Base-by-base conservation (phyloP, 148 eudicot genomes). In the Chenopodium berlandieri region DNA sequence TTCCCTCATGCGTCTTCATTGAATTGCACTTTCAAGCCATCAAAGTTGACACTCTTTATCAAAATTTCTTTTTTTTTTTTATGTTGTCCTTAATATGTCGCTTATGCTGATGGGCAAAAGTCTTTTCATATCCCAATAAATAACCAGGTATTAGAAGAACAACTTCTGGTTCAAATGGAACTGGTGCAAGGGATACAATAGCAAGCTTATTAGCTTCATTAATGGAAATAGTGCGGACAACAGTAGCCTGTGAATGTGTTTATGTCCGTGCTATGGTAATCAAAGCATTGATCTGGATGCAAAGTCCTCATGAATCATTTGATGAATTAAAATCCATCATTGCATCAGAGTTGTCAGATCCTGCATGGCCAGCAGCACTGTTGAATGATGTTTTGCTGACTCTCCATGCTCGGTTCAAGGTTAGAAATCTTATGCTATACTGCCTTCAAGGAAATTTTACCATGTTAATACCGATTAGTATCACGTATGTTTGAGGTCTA, bases 321-420 rank as follows among this genome's bases (percentile, higher is more conserved):
- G 97, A 91, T 86, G 99, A 96, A 87, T 85, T 96, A 71, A 91
- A 92, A 85, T 96, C 97, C 40, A 96, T 96, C 72, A 96, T 96
- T 83, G 99, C 97, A 47, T 94, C 99, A 64, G 99, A 96, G 90
- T 92, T 96, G 69, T 94, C 99, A 70, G 99, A 96, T 90, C 98
- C 99, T 81, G 89, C 97, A 27, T 96, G 99, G 99, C 92, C 98
- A 46, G 97, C 99, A 25, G 88, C 99, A 58, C 80, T 94, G 52
- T 81, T 96, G 85, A 96, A 96, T 91, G 99, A 96, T 90, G 84
- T 96, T 81, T 85, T 96, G 86, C 99, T 96, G 78, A 94, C 99
- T 32, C 84, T 96, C 86, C 99, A 96, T 92, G 99, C 99, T 87
- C 97, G 99, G 66, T 96, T 96, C 78, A 96, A 96, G 99, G 99